Conservation (phyloP, 2,329 filamentous ascomycete genomes). For the Immersiporthe knoxdaviesiana region DNA sequence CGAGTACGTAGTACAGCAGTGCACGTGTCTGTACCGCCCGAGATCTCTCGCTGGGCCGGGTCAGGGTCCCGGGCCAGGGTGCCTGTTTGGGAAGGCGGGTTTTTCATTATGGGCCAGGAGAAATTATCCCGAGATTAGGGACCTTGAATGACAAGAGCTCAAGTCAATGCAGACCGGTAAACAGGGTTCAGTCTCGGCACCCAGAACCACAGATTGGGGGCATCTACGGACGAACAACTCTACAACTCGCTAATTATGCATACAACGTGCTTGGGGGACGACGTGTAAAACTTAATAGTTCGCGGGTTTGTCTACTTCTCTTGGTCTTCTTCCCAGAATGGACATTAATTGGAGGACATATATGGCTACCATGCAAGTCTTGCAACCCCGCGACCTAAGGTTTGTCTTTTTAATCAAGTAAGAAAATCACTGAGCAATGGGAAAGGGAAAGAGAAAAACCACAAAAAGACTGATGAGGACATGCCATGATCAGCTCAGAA, state of each 20-base stretch:
- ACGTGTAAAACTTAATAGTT: background rate
- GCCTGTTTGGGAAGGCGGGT: slow-evolving; percentile 11
- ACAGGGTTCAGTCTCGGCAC: background rate
- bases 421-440: no score
- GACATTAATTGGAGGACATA: background rate
- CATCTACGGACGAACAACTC: no score
- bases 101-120: background rate
- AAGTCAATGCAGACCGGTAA: background rate
- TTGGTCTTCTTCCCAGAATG: background rate
- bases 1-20: background rate
- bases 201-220: background rate
- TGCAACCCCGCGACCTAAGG: no score
- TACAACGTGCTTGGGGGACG: no score
- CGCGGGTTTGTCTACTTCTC: background rate
- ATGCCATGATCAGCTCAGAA: no score
- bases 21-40: slow-evolving; percentile 7
- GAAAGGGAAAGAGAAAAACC: no score
- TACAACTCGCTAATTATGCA: no score
- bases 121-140: slow-evolving; percentile 11
- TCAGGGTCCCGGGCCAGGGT: background rate
- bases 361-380: no score
- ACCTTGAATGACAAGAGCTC: background rate
- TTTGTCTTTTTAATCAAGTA: no score
- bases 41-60: background rate
- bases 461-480: no score